phyloP scores from a whole-genome alignment of 2,329 filamentous ascomycete species.

The Claviceps paspali region DNA sequence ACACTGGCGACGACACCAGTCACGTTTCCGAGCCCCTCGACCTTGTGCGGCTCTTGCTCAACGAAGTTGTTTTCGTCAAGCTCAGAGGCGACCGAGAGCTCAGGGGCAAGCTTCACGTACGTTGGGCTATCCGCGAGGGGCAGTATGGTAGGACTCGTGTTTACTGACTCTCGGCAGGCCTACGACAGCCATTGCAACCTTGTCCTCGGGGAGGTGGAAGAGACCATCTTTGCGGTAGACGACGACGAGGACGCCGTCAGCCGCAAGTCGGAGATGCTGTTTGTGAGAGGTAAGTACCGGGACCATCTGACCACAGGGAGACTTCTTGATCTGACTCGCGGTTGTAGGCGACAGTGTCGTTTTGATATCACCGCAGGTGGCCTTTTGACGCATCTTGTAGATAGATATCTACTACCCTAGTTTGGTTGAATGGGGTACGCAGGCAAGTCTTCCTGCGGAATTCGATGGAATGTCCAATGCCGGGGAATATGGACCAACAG shows the following conservation, averaged over 20 bases:
- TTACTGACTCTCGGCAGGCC: conserved; percentile 40
- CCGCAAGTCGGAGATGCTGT: conserved; percentile 97
- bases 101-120: conserved; percentile 83
- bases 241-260: conserved; percentile 90
- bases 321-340: not conserved
- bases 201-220: conserved; percentile 88
- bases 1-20: conserved; percentile 57
- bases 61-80: conserved; percentile 96
- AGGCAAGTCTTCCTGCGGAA: no score
- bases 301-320: no score
- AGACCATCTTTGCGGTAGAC: conserved; percentile 89
- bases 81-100: conserved; percentile 88
- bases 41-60: conserved; percentile 82
- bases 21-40: conserved; percentile 85
- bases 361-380: conserved; percentile 49
- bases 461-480: no score
- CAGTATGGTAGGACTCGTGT: not conserved
- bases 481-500: no score
- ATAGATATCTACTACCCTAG: no score
- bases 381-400: conserved; percentile 17
- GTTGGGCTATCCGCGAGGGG: not conserved
- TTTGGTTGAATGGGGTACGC: no score
- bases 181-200: conserved; percentile 98
- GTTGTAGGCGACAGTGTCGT: conserved; percentile 54
- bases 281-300: conserved; percentile 66